Conservation (phyloP, 2,329 filamentous ascomycete species). For the Curvularia eragrostidis region DNA sequence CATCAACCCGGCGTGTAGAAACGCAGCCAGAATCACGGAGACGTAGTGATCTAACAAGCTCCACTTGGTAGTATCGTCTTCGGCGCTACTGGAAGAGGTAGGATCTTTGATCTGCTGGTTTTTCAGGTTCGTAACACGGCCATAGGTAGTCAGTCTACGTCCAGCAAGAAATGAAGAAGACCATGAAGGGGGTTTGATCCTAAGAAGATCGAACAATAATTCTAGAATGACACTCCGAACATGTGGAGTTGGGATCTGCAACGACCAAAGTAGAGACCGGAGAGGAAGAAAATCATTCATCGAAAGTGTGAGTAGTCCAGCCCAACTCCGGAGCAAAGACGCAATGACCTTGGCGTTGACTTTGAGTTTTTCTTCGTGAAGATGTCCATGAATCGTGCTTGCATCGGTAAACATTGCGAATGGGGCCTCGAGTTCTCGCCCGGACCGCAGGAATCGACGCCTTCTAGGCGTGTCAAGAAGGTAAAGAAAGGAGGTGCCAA, state of each 20-base stretch:
- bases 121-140: constrained; percentile 86
- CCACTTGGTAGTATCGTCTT: constrained; percentile 67
- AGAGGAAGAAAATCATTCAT: constrained; percentile 89
- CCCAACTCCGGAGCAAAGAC: constrained; percentile 91
- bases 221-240: constrained; percentile 83
- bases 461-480: constrained; percentile 83
- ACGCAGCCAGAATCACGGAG: constrained; percentile 81
- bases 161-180: constrained; percentile 94
- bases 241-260: constrained; percentile 64
- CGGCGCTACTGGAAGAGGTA: constrained; percentile 69
- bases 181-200: constrained; percentile 94
- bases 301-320: constrained; percentile 84
- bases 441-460: constrained; percentile 82
- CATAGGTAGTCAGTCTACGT: constrained; percentile 90
- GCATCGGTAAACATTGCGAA: constrained; percentile 95
- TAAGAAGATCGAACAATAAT: constrained; percentile 79
- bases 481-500: constrained; percentile 87
- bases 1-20: constrained; percentile 79
- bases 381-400: constrained; percentile 56
- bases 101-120: constrained; percentile 61
- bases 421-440: constrained; percentile 82
- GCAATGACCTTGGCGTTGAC: constrained; percentile 92
- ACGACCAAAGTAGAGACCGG: constrained; percentile 74
- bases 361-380: constrained; percentile 72
- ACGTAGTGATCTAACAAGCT: constrained; percentile 96